Conservation (phyloP, 148 eudicot genomes). For the Euryodendron excelsum region DNA sequence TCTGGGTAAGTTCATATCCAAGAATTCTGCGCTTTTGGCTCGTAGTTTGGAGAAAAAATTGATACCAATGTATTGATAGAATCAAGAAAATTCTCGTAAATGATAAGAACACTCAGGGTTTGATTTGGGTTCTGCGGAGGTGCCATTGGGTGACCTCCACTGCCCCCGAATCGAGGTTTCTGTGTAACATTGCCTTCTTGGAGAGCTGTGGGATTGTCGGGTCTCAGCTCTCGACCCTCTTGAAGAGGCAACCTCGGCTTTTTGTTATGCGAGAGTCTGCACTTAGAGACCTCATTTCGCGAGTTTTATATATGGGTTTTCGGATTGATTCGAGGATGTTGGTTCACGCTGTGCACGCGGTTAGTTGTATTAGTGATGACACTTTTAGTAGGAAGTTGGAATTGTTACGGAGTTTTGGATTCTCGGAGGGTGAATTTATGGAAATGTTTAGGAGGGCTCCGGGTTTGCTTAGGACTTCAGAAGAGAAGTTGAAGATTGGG, state of each 20-base stretch:
- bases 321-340: conserved; percentile 23
- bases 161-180: conserved; percentile 1
- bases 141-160: conserved; percentile 6
- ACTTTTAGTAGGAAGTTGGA: conserved; percentile 21
- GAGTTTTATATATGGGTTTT: conserved; percentile 25
- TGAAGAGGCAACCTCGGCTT: conserved; percentile 22
- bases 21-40: background rate
- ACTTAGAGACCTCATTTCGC: conserved; percentile 13
- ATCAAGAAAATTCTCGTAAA: background rate
- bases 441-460: conserved; percentile 28
- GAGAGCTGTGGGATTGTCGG: conserved; percentile 25
- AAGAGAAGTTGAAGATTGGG: conserved; percentile 23
- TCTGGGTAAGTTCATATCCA: conserved; percentile 15
- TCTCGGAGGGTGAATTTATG: conserved; percentile 21
- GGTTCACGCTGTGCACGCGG: conserved; percentile 21
- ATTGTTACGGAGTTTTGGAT: conserved; percentile 26
- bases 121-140: conserved; percentile 9
- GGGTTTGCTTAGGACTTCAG: conserved; percentile 17
- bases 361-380: conserved; percentile 19
- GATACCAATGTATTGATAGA: background rate
- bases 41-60: conserved; percentile 1
- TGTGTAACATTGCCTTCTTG: conserved; percentile 11
- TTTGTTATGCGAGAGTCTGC: background rate
- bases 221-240: conserved; percentile 16
- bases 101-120: conserved; percentile 5